A percentile compares a stretch with the other conserved stretches of the same genome.
Conservation (phyloP, 768 basidiomycete genomes). For the Amanita rimosa region DNA sequence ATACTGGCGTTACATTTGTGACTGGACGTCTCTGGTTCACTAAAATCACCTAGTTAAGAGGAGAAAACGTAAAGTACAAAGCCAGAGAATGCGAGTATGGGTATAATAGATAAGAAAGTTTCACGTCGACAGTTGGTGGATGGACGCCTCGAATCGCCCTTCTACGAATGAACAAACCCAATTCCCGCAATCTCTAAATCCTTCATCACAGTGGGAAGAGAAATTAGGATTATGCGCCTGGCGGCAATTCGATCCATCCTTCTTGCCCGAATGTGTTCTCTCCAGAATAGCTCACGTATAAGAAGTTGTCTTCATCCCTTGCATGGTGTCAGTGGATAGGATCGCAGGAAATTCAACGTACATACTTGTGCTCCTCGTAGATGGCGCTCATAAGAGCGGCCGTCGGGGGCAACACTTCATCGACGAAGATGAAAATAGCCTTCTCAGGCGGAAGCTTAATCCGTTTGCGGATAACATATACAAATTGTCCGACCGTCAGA, state of each 20-base stretch:
- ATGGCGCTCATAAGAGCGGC: slow-evolving; percentile 98
- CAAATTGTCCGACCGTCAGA: slow-evolving; percentile 95
- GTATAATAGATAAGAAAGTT: slow-evolving; percentile 5
- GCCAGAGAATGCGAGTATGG: slow-evolving; percentile 6
- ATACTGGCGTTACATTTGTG: slow-evolving; percentile 4
- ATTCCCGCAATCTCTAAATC: slow-evolving; percentile 5
- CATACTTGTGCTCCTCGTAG: slow-evolving; percentile 99
- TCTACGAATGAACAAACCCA: slow-evolving; percentile 6
- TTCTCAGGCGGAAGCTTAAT: slow-evolving; percentile 99
- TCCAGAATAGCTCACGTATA: slow-evolving; percentile 97
- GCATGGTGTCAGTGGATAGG: slow-evolving; percentile 15
- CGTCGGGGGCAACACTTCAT: slow-evolving; percentile 96
- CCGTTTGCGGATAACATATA: slow-evolving; percentile 98
- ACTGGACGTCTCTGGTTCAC: neutral
- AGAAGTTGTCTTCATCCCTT: slow-evolving; percentile 98
- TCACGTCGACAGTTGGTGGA: neutral
- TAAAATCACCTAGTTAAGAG: neutral
- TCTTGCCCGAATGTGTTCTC: slow-evolving; percentile 88
- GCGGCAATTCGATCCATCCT: slow-evolving; percentile 36
- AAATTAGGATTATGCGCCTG: slow-evolving; percentile 16
- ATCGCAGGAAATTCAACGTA: slow-evolving; percentile 10
- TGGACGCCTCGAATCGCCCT: slow-evolving; percentile 1
- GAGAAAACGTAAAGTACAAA: slow-evolving; percentile 8
- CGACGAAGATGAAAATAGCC: slow-evolving; percentile 99
- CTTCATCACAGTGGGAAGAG: neutral